A percentile compares a stretch with the other conserved stretches of the same genome.
phyloP scores from a whole-genome alignment of 768 basidiomycete species.

The Termitomyces bulborhizus region DNA sequence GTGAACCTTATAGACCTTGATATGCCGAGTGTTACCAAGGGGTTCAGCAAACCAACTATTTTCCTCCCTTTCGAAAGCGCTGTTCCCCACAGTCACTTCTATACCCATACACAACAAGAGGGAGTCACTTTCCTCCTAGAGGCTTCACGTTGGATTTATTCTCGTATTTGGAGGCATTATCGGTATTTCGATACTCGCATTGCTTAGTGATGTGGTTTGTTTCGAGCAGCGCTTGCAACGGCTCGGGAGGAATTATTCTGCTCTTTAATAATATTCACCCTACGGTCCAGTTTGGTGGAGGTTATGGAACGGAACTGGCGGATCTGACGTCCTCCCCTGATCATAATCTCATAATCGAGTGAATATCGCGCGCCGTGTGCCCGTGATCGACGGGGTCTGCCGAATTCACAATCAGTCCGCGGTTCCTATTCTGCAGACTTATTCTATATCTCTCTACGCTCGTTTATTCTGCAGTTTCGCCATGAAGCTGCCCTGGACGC shows the following conservation, averaged over 20 bases:
- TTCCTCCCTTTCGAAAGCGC: conserved; percentile 74
- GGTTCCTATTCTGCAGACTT: neutral
- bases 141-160: conserved; percentile 60
- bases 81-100: conserved; percentile 29
- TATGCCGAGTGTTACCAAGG: conserved; percentile 42
- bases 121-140: conserved; percentile 77
- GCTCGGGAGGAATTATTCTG: conserved; percentile 43
- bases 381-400: neutral
- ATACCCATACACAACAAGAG: neutral
- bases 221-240: conserved; percentile 52
- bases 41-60: conserved; percentile 76
- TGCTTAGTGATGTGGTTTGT: conserved; percentile 66
- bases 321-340: conserved; percentile 19
- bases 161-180: conserved; percentile 61
- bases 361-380: neutral
- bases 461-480: conserved; percentile 7
- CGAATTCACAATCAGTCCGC: neutral
- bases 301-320: conserved; percentile 9
- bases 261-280: conserved; percentile 63
- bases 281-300: conserved; percentile 59
- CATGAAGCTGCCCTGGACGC: conserved; percentile 25
- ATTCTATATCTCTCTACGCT: conserved; percentile 6
- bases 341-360: conserved; percentile 31
- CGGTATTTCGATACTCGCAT: conserved; percentile 69
- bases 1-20: conserved; percentile 30